Evolutionary conservation across 208 protist species (phyloP).

Genomic region (Acanthamoeba culbertsoni): DNA sequence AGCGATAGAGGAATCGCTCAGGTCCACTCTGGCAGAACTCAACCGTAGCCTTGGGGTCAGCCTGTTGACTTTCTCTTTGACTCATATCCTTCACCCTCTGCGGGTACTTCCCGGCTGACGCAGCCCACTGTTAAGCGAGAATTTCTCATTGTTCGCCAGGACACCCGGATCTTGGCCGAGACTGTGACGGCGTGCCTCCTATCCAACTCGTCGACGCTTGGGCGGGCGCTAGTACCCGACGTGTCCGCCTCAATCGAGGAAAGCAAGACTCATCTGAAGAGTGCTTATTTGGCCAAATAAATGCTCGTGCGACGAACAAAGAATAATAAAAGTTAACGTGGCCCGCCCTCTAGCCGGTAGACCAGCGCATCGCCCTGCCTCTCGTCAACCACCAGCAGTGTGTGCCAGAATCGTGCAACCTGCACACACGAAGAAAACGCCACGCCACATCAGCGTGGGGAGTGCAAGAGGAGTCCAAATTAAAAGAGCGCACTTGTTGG

Average conservation of each 20-base stretch:
- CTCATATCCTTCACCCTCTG: background rate
- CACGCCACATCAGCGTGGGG: background rate
- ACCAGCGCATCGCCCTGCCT: background rate
- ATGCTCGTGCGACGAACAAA: background rate
- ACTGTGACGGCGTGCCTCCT: no score
- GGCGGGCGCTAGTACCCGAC: background rate
- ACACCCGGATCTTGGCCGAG: no score
- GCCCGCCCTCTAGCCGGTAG: background rate
- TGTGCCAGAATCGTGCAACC: background rate
- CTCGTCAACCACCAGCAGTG: background rate
- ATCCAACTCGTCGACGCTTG: no score
- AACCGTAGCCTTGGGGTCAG: background rate
- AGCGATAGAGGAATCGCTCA: background rate
- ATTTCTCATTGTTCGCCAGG: no score
- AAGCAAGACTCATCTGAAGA: background rate
- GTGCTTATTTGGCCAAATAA: background rate
- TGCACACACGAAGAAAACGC: background rate
- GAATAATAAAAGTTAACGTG: background rate
- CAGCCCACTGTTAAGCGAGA: no score
- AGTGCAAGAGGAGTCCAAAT: background rate
- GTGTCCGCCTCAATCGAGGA: background rate
- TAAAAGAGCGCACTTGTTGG: background rate
- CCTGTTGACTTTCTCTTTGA: background rate
- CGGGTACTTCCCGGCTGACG: no score
- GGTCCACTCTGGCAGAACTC: background rate